Base-by-base conservation (phyloP, 2,329 filamentous ascomycete genomes). In the Paramyrothecium sp. region DNA sequence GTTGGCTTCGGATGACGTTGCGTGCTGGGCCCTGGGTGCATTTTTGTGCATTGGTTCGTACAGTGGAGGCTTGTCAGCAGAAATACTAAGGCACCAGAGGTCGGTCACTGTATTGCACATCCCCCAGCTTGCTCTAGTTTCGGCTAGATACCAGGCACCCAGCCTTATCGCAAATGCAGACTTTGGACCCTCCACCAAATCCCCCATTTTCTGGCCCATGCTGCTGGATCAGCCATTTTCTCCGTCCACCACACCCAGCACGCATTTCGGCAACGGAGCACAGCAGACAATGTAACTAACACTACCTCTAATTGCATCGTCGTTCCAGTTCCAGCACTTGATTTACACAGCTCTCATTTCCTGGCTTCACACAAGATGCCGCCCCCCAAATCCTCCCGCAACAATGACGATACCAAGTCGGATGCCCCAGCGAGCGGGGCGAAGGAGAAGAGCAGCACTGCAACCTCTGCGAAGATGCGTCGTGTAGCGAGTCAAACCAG, bases 391-490 rank as follows among this genome's bases (percentile, higher is more conserved):
- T 67, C 75, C 51, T 74, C 77, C 52, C 77, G 78, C 60, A 71
- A 71, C 61, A 74, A 78, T 66, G 79, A 81, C 64, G 79, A 81
- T 61, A 62, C 71, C 63, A 82, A 81, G 65, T 57, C 71, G 54
- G 79, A 81, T 56, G 64, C 67, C 49, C 64, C 69, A 56, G 16
- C 16, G 10, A 16, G 33, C 33, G 66, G 67, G 56, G 51, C 65
- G n/a, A 79, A 81, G 65, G 77, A 82, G 58, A 81, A 80, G 68
- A 75, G 72, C 54, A 69, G 69, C 56, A 74, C 75, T 17, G 71
- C 76, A 55, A 67, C 76, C 17, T 80, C 81, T 55, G 76, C 80
- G 58, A 86, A 86, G 69, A 77, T 84, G 72, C 81, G 82, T 54
- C 79, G 83, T 41, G 79, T 78, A 17, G 81, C 78, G 56, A 84